A percentile compares a stretch with the other conserved stretches of the same genome.
Conservation (phyloP, 148 eudicot genomes). For the Fagopyrum tataricum region DNA sequence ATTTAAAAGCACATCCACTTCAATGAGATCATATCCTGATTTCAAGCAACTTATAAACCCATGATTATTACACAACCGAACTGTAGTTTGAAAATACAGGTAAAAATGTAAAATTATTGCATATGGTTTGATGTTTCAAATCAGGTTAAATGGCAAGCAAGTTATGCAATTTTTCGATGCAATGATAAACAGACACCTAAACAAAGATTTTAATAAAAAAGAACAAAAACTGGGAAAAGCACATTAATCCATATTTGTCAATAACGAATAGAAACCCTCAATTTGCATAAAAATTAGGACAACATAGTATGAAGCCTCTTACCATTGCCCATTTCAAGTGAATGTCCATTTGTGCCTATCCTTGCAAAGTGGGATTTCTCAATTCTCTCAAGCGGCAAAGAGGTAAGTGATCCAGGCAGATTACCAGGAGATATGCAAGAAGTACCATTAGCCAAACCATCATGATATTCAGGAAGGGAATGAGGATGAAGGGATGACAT, state of each 20-base stretch:
- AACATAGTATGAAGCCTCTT: slow-evolving; percentile 10
- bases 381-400: slow-evolving; percentile 31
- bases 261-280: neutral
- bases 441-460: slow-evolving; percentile 42
- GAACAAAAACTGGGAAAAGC: neutral
- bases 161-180: neutral
- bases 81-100: neutral
- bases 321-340: slow-evolving; percentile 46
- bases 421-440: slow-evolving; percentile 29
- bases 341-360: slow-evolving; percentile 34
- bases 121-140: neutral
- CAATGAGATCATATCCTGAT: neutral
- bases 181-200: neutral
- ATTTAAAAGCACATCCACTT: neutral
- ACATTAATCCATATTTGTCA: neutral
- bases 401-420: slow-evolving; percentile 27
- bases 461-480: slow-evolving; percentile 53
- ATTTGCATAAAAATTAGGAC: neutral
- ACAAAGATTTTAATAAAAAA: neutral
- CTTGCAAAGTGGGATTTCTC: slow-evolving; percentile 40
- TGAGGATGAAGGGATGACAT: slow-evolving; percentile 41
- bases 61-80: neutral
- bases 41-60: neutral
- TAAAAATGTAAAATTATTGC: neutral
- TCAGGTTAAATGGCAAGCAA: neutral